Evolutionary conservation across 306 rosid genomes (phyloP), one percentile per base, ranked within the genome.

Genomic region (Elaeagnus macrophylla): DNA sequence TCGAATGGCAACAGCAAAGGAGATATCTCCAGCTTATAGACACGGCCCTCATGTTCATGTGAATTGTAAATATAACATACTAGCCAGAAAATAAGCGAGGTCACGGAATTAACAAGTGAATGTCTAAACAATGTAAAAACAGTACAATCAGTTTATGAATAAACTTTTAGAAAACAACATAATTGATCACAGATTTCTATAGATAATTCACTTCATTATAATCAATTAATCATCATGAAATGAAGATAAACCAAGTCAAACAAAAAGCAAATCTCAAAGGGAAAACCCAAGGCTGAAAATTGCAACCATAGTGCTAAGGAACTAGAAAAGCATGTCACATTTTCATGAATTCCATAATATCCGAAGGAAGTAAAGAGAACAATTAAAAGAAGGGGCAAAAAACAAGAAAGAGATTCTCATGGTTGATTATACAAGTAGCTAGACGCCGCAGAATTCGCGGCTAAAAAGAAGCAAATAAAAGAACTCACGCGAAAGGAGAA

Each of bases 401-500:
- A 39, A 16, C 49, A 36, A 10, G 56, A 18, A 46, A 13, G 61
- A 49, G 60, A 53, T 16, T n/a, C 60, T 54, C 38, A 62, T 36
- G 17, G 43, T 10, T 54, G 65, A 54, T 64, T 61, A 65, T 37
- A 48, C 8, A 68, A 44, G 25, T 37, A 54, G 20, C n/a, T 12
- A 39, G 32, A 44, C 37, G 37, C 41, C 0, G 48, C 3, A 47
- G 16, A 50, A 7, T 25, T 13, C 19, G 7, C 5, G 12, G 12
- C 12, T 15, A 25, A 59, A 53, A 44, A 51, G 8, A 38, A 66
- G 52, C 62, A 17, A 43, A 37, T 43, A 25, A 20, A 8, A 48
- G 15, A 40, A 75, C 96, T 80, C 71, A 87, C 99, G 99, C 84
- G 60, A 91, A 91, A 45, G 99, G 99, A 57, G 99, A 91, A 79